Percentiles rank a stretch among this genome's conserved stretches.
Evolutionary conservation across 192 early-diverging fungal genomes (phyloP).

Genomic region (Coemansia sp.): DNA sequence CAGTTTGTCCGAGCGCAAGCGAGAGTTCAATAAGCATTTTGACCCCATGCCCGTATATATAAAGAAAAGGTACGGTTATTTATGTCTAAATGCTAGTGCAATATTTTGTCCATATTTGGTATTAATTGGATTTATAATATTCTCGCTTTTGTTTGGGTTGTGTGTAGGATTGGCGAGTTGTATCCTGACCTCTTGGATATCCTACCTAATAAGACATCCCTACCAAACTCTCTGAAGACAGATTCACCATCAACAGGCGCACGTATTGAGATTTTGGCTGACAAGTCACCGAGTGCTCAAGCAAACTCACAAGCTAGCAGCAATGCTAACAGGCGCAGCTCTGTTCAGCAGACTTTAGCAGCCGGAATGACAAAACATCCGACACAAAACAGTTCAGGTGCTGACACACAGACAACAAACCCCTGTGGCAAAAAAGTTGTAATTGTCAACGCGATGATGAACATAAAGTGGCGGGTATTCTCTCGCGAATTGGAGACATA

Average conservation of each 20-base stretch:
- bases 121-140: neutral
- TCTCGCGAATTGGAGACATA: constrained; percentile 26
- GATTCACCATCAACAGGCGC: neutral
- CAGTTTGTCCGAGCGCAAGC: neutral
- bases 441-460: constrained; percentile 9
- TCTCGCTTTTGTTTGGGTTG: neutral
- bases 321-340: neutral
- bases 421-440: neutral
- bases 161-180: neutral
- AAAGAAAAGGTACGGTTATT: neutral
- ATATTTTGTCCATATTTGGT: neutral
- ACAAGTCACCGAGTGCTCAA: neutral
- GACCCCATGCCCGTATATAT: neutral
- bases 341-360: neutral
- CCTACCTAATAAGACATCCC: neutral
- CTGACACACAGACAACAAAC: neutral
- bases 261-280: neutral
- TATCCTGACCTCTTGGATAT: neutral
- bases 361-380: neutral
- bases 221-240: too few relatives aligned
- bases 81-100: neutral
- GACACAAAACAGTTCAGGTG: neutral
- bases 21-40: neutral
- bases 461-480: constrained; percentile 31
- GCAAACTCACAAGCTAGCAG: neutral